Evolutionary conservation across 2,329 filamentous ascomycete genomes (phyloP).

Genomic region (Colletotrichum scovillei): DNA sequence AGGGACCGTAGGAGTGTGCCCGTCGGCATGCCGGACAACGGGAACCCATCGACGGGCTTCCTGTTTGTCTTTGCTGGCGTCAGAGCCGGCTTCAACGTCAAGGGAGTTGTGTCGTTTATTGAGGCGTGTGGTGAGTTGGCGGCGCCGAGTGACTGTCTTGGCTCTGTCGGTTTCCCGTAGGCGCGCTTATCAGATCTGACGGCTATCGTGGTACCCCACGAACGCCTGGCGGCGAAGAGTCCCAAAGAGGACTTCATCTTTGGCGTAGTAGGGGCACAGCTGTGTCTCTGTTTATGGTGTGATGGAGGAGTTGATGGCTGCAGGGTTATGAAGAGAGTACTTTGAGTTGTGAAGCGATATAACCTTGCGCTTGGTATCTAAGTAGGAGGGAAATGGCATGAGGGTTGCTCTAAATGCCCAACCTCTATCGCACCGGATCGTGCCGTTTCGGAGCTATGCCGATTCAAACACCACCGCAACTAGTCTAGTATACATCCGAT

Average conservation of each 20-base stretch:
- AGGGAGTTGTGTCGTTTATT: background rate
- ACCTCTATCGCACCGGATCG: background rate
- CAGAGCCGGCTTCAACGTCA: background rate
- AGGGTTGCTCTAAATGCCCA: background rate
- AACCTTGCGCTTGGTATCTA: background rate
- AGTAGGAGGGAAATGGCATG: background rate
- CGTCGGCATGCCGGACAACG: constrained; percentile 46
- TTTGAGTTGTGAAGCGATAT: background rate
- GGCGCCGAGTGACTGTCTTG: constrained; percentile 19
- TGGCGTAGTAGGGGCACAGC: background rate
- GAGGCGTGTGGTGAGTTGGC: constrained; percentile 21
- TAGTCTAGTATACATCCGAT: constrained; percentile 16
- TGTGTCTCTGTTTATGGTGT: background rate
- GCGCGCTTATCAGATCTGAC: constrained; percentile 13
- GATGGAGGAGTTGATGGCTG: background rate
- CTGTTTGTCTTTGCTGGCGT: background rate
- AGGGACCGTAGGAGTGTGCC: constrained; percentile 52
- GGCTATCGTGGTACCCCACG: constrained; percentile 10
- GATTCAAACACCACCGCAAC: background rate
- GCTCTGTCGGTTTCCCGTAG: constrained; percentile 29
- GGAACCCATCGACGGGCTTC: constrained; percentile 22
- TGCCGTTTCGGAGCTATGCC: constrained; percentile 10
- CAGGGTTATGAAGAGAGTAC: background rate
- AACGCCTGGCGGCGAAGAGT: constrained; percentile 14
- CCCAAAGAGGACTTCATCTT: constrained; percentile 18